Evolutionary conservation across 2,329 filamentous ascomycete species (phyloP).

Genomic region (Aspergillus amoenus): DNA sequence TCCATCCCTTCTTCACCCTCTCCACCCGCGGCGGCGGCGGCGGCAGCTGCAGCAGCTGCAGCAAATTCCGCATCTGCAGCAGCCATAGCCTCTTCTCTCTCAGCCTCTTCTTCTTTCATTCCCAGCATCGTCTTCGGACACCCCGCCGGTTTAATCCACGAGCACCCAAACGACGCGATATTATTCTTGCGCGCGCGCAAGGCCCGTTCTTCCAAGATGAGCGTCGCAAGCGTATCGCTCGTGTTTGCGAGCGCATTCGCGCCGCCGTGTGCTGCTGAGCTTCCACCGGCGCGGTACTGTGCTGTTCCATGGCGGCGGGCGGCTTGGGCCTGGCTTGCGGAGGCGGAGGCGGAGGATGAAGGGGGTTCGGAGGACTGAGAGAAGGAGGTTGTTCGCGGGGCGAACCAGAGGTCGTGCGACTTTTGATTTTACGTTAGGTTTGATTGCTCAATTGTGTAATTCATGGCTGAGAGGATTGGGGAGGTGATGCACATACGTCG

Average conservation of each 20-base stretch:
- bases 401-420: constrained; percentile 75
- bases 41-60: constrained; percentile 40
- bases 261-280: constrained; percentile 3
- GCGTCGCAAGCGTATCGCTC: constrained; percentile 63
- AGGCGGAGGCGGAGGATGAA: constrained; percentile 29
- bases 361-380: constrained; percentile 40
- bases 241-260: background rate
- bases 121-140: constrained; percentile 87
- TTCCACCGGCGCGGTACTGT: background rate
- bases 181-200: constrained; percentile 75
- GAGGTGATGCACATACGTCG: constrained; percentile 55
- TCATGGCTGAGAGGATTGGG: background rate
- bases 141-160: constrained; percentile 88
- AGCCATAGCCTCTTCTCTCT: constrained; percentile 81
- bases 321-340: constrained; percentile 17
- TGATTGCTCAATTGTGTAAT: background rate
- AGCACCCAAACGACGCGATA: constrained; percentile 81
- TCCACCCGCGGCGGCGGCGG: constrained; percentile 58
- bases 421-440: constrained; percentile 35
- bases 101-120: constrained; percentile 82
- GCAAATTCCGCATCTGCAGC: constrained; percentile 73
- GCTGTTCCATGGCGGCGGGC: constrained; percentile 13
- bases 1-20: constrained; percentile 39
- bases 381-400: constrained; percentile 52
- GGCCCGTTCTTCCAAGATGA: constrained; percentile 74